Evolutionary conservation across 78 protist genomes (phyloP).

Genomic region (Ministeria vibrans): DNA sequence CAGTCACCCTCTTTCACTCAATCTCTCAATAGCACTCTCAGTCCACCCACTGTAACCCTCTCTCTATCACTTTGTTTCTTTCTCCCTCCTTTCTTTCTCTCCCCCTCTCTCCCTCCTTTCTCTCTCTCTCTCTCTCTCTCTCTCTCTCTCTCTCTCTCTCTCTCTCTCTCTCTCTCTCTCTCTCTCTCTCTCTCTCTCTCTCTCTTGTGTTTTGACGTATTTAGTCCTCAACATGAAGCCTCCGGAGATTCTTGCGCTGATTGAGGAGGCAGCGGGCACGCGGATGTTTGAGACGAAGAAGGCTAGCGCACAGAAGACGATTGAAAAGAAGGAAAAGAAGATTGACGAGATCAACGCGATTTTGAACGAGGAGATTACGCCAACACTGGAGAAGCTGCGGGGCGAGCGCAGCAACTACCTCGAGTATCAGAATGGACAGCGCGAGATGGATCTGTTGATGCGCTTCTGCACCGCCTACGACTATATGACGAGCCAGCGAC

Average conservation of each 20-base stretch:
- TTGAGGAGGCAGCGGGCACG: constrained; percentile 99
- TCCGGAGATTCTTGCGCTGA: constrained; percentile 87
- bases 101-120: too few relatives aligned
- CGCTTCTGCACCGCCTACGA: constrained; percentile 65
- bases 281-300: constrained; percentile 93
- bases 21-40: too few relatives aligned
- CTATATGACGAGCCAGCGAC: constrained; percentile 5
- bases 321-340: constrained; percentile 88
- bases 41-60: too few relatives aligned
- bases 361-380: constrained; percentile 85
- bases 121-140: too few relatives aligned
- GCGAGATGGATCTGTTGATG: constrained; percentile 56
- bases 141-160: too few relatives aligned
- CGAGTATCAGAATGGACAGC: constrained; percentile 40
- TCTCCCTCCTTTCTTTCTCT: too few relatives aligned
- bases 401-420: constrained; percentile 67
- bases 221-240: constrained; percentile 98
- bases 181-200: too few relatives aligned
- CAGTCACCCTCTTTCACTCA: too few relatives aligned
- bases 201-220: too few relatives aligned
- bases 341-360: constrained; percentile 69
- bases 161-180: too few relatives aligned
- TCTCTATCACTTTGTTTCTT: too few relatives aligned
- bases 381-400: constrained; percentile 80
- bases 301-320: constrained; percentile 58